Base-by-base conservation (phyloP, 2,329 filamentous ascomycete species). In the Hypoxylon sp. region DNA sequence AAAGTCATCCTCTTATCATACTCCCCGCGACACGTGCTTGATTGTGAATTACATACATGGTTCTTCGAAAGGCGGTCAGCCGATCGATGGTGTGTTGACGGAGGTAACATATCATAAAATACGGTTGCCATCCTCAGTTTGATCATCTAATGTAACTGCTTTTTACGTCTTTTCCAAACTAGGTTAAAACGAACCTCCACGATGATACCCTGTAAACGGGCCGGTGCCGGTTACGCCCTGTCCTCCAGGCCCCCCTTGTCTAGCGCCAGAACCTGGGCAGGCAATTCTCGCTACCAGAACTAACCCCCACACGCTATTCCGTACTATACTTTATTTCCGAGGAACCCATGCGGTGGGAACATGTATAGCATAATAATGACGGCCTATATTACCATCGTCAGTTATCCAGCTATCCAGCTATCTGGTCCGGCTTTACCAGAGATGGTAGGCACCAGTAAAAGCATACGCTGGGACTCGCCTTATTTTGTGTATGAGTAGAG, bases 221-320 rank as follows among this genome's bases (percentile, higher is more conserved):
- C 44, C 53, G 39, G 39, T 24, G 27, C 53, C 52, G 52, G 37
- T 19, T 17, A 55, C 31, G 52, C 24, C 37, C 15, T 17, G n/a
- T n/a, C 37, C n/a, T 42, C 37, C 15, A n/a, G 5, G 2, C 6
- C 5, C 35, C 35, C 35, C 37, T 21, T 46, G 53, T 32, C 53
- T 56, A 56, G 53, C 27, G 37, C 24, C 10, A 21, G 53, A 46
- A 39, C 39, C 24, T 32, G 52, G 24, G 42, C 21, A 32, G n/a
- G 7, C 24, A 56, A 56, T 21, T 8, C 19, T 46, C 53, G 39
- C 53, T 56, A 55, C 31, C 42, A 19, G 37, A 24, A 19, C 53
- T 46, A 56, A 56, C 39, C 53, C 53, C 53, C 53, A 56, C 53
- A 56, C 37, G 52, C 52, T 55, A 55, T 55, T 55, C 24, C n/a